Evolutionary conservation across 805 yeast species (phyloP).

Genomic region (Saccharomycopsis sp.): DNA sequence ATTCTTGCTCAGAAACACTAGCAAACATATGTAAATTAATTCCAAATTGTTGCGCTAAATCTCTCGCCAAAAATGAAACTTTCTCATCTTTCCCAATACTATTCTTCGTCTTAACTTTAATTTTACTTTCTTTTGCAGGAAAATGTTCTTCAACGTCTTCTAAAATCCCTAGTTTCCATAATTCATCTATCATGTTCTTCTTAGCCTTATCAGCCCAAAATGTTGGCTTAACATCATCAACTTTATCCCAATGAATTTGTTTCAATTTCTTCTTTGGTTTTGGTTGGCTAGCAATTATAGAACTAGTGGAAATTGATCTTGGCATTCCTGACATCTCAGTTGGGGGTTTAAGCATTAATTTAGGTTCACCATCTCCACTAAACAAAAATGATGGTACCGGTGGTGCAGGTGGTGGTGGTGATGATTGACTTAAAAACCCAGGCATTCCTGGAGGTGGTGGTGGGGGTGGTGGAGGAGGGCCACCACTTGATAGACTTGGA

Average conservation of each 20-base stretch:
- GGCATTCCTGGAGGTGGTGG: conserved; percentile 26
- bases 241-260: conserved; percentile 79
- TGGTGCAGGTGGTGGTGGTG: conserved; percentile 29
- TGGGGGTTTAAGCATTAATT: conserved; percentile 28
- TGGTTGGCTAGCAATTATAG: conserved; percentile 31
- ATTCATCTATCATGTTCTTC: conserved; percentile 41
- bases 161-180: conserved; percentile 54
- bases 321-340: conserved; percentile 31
- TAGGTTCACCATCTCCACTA: conserved; percentile 11
- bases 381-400: conserved; percentile 31
- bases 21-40: conserved; percentile 66
- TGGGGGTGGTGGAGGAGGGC: conserved; percentile 25
- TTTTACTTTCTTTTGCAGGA: conserved; percentile 38
- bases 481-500: conserved; percentile 9
- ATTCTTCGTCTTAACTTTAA: conserved; percentile 36
- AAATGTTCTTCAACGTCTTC: conserved; percentile 57
- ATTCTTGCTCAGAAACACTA: conserved; percentile 43
- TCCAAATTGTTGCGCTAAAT: conserved; percentile 72
- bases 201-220: conserved; percentile 51
- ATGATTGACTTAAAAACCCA: conserved; percentile 22
- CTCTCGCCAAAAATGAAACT: conserved; percentile 56
- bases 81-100: conserved; percentile 35
- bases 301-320: conserved; percentile 27
- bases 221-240: conserved; percentile 51
- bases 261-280: conserved; percentile 56